Conservation (phyloP, 352 stramenopile species). For the Phytopythium ostracodes region DNA sequence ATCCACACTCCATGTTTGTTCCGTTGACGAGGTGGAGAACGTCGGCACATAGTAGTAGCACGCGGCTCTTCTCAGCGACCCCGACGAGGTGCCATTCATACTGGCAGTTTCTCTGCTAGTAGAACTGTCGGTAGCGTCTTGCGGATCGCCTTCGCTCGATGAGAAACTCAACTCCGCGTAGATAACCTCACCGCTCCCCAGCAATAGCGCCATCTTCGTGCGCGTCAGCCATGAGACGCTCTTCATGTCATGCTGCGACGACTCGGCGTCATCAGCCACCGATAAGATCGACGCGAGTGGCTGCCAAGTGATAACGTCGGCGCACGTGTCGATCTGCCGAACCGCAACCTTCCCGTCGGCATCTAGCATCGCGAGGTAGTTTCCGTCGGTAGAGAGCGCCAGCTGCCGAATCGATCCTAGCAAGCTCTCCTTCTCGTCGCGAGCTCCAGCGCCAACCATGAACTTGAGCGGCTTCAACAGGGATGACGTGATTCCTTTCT, state of each 20-base stretch:
- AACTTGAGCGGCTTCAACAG: conserved; percentile 37
- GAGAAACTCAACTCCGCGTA: not conserved
- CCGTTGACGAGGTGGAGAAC: not conserved
- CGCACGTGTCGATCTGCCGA: conserved; percentile 59
- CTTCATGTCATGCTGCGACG: not conserved
- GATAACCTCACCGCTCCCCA: not conserved
- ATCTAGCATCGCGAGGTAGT: conserved; percentile 57
- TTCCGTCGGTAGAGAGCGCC: conserved; percentile 38
- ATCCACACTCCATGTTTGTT: not conserved
- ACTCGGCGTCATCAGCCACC: not conserved
- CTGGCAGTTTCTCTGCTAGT: no score
- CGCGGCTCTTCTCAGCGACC: not conserved
- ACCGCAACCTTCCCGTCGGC: conserved; percentile 35
- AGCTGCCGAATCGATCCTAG: conserved; percentile 37
- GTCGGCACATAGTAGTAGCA: not conserved
- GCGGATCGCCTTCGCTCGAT: not conserved
- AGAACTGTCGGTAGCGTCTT: not conserved
- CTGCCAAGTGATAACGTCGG: conserved; percentile 56
- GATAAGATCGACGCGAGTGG: conserved; percentile 10
- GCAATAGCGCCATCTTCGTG: not conserved
- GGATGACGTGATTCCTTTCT: conserved; percentile 11
- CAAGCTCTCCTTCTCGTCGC: conserved; percentile 11
- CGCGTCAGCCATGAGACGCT: not conserved
- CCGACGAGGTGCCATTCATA: not conserved
- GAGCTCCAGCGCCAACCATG: conserved; percentile 24